A percentile compares a stretch with the other conserved stretches of the same genome.
These are phyloP conservation scores for Boeremia lycopersici DNA, from an alignment of 2,329 filamentous ascomycete genomes.

Conservation along the genomic window DNA sequence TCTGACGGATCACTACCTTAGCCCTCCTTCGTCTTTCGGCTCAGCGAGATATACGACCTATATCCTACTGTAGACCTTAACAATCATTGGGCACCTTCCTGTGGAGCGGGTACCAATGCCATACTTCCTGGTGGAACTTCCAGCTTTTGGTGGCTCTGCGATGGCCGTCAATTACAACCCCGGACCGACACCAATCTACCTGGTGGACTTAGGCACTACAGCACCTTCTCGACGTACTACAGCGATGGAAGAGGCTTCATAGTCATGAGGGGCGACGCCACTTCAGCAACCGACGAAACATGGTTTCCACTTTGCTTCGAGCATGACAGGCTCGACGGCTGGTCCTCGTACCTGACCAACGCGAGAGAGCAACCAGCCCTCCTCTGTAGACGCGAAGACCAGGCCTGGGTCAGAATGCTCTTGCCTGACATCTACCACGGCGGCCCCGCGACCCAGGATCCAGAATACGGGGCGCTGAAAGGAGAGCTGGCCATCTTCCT, in stretches of 20 bases:
- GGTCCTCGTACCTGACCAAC: slow-evolving; percentile 34
- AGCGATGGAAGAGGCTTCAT: slow-evolving; percentile 28
- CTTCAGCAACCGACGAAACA: not conserved
- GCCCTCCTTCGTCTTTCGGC: slow-evolving; percentile 27
- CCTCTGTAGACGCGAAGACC: slow-evolving; percentile 10
- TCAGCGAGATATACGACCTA: slow-evolving; percentile 34
- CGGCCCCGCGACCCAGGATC: not conserved
- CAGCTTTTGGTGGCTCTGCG: not conserved
- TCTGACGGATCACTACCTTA: not conserved
- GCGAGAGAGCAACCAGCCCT: slow-evolving; percentile 20
- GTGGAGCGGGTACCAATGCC: slow-evolving; percentile 3
- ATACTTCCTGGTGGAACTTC: not conserved
- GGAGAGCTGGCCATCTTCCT: slow-evolving; percentile 45
- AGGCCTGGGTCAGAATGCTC: slow-evolving; percentile 27
- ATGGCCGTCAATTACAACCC: not conserved
- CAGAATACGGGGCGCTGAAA: slow-evolving; percentile 25
- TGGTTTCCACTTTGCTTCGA: slow-evolving; percentile 36
- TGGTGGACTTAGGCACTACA: not conserved
- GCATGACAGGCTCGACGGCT: slow-evolving; percentile 16
- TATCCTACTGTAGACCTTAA: not conserved
- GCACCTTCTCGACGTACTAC: slow-evolving; percentile 31
- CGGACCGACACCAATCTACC: not conserved
- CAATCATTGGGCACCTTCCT: slow-evolving; percentile 26
- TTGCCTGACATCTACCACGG: slow-evolving; percentile 36
- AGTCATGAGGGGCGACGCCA: slow-evolving; percentile 26